A percentile compares a stretch with the other conserved stretches of the same genome.
Conservation (phyloP, 495 filamentous ascomycete species). For the Pyrenopolyporus hunteri region DNA sequence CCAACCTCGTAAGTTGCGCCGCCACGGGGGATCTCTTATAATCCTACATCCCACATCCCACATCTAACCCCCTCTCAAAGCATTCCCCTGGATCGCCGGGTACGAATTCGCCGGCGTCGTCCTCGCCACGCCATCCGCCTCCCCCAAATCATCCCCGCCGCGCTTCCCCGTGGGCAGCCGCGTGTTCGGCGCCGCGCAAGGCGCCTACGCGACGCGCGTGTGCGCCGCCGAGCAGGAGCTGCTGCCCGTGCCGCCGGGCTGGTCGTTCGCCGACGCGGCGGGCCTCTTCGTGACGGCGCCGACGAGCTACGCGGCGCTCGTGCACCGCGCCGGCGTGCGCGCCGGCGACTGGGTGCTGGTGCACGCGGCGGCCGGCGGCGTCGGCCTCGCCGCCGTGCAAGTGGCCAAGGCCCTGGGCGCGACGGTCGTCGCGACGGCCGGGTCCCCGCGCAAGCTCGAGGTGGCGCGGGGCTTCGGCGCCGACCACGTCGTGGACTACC, state of each 20-base stretch:
- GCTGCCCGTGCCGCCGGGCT: slow-evolving; percentile 75
- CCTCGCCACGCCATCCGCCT: slow-evolving; percentile 63
- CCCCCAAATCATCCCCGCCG: slow-evolving; percentile 45
- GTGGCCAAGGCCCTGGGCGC: slow-evolving; percentile 90
- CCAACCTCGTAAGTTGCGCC: slow-evolving; percentile 54
- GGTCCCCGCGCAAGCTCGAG: slow-evolving; percentile 75
- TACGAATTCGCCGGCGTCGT: slow-evolving; percentile 85
- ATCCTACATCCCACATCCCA: not conserved
- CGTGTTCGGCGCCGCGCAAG: slow-evolving; percentile 88
- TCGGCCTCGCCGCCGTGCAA: slow-evolving; percentile 90
- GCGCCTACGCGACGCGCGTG: slow-evolving; percentile 81
- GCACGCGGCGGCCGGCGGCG: slow-evolving; percentile 91
- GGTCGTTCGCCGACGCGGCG: slow-evolving; percentile 83
- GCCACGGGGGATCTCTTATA: not conserved
- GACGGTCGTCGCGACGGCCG: slow-evolving; percentile 87
- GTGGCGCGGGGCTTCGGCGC: slow-evolving; percentile 82
- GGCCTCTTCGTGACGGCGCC: slow-evolving; percentile 91
- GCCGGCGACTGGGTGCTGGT: slow-evolving; percentile 86
- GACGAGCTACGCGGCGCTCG: slow-evolving; percentile 86
- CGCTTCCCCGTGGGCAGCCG: slow-evolving; percentile 74
- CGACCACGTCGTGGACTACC: slow-evolving; percentile 82
- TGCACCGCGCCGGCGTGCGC: slow-evolving; percentile 76
- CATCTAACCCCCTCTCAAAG: slow-evolving; percentile 54
- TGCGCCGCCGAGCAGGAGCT: slow-evolving; percentile 69
- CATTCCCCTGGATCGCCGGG: slow-evolving; percentile 86